A percentile compares a stretch with the other conserved stretches of the same genome.
Evolutionary conservation across 108 stramenopile genomes (phyloP).

Genomic region (Skeletonema potamos): DNA sequence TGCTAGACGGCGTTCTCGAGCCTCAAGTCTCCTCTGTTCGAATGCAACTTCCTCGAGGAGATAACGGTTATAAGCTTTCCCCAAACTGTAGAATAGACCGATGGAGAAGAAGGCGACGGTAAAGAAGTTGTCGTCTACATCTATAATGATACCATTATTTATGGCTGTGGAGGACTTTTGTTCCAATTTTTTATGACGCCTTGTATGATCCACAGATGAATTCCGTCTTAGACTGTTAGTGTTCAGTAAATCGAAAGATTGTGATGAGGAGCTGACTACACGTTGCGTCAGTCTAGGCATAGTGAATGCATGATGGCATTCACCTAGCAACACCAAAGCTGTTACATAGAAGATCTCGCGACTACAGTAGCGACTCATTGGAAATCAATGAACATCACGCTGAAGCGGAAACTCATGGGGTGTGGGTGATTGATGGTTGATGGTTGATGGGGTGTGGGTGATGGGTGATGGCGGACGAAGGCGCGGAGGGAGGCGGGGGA

Average conservation of each 20-base stretch:
- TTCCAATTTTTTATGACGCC: background rate
- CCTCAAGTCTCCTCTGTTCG: slow-evolving; percentile 39
- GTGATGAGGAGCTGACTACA: background rate
- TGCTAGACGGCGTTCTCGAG: slow-evolving; percentile 27
- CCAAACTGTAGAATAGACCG: slow-evolving; percentile 41
- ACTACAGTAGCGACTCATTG: background rate
- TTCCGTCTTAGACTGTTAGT: background rate
- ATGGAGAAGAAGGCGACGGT: slow-evolving; percentile 46
- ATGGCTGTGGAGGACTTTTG: slow-evolving; percentile 9
- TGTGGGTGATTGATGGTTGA: slow-evolving; percentile 2
- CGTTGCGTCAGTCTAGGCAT: background rate
- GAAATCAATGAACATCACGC: no score
- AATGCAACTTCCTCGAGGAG: slow-evolving; percentile 48
- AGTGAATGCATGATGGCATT: background rate
- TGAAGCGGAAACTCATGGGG: no score
- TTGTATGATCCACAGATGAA: background rate
- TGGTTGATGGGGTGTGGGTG: background rate
- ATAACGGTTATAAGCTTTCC: slow-evolving; percentile 46
- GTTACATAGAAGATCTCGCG: background rate
- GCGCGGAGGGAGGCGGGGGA: slow-evolving; percentile 8
- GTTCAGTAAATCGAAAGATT: background rate
- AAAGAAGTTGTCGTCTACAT: slow-evolving; percentile 48
- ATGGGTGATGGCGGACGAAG: background rate
- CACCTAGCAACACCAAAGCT: background rate
- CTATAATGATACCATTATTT: slow-evolving; percentile 38